These are phyloP conservation scores for Chloranthus sessilifolius DNA, from an alignment of 164 flowering plant genomes.

Conservation along the genomic window DNA sequence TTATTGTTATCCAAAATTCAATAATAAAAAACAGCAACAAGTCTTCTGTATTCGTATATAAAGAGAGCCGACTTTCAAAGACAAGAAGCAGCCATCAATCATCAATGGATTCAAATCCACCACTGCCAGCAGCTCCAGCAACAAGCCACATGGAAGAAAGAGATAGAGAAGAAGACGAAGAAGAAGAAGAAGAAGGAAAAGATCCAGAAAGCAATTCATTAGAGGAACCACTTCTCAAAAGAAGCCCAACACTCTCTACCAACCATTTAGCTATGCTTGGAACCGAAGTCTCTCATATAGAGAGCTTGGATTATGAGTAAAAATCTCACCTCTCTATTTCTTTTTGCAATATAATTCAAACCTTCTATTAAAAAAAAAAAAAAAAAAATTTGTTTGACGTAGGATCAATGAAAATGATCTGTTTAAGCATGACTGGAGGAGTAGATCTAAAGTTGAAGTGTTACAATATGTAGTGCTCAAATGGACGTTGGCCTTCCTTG, in stretches of 20 bases:
- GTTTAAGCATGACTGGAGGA: conserved; percentile 97
- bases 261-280: conserved; percentile 78
- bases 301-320: conserved; percentile 95
- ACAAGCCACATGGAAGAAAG: conserved; percentile 10
- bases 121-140: conserved; percentile 15
- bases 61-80: too few relatives aligned
- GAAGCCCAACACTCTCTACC: conserved; percentile 59
- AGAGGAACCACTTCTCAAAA: conserved; percentile 58
- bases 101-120: conserved; percentile 27
- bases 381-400: conserved; percentile 12
- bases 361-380: neutral
- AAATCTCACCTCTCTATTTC: neutral
- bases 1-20: too few relatives aligned
- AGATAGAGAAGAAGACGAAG: conserved; percentile 36
- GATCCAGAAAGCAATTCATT: conserved; percentile 71
- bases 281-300: conserved; percentile 77
- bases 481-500: conserved; percentile 72
- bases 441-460: conserved; percentile 64
- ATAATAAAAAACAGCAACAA: too few relatives aligned
- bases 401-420: conserved; percentile 94
- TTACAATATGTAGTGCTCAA: conserved; percentile 73
- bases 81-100: too few relatives aligned
- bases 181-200: conserved; percentile 33
- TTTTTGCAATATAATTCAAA: neutral
- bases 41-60: too few relatives aligned